Conservation (phyloP, 1,139 yeast genomes). For the Yamadazyma atlantica region DNA sequence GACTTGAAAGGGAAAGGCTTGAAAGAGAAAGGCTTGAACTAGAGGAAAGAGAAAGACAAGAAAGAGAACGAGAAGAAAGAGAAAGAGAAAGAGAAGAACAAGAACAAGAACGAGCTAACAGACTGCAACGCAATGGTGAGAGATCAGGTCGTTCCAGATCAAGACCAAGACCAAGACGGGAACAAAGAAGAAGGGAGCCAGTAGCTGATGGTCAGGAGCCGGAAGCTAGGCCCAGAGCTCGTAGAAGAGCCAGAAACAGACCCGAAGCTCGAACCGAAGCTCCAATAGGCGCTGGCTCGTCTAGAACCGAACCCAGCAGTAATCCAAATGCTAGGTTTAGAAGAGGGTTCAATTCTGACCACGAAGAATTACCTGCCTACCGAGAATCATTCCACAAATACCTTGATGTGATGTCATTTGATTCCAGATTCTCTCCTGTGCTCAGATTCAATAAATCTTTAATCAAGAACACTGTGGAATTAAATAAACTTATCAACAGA, state of each 20-base stretch:
- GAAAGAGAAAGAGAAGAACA: constrained; percentile 3
- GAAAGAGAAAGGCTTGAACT: constrained; percentile 5
- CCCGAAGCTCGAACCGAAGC: neutral
- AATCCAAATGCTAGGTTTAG: neutral
- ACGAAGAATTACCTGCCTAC: constrained; percentile 41
- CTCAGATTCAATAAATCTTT: constrained; percentile 36
- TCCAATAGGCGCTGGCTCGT: too few species aligned
- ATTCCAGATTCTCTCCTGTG: constrained; percentile 41
- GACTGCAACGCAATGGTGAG: too few species aligned
- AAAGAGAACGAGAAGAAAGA: constrained; percentile 2
- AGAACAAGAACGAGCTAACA: too few species aligned
- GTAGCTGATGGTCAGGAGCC: constrained; percentile 3
- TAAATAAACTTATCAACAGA: constrained; percentile 26
- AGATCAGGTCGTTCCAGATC: neutral
- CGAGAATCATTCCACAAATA: constrained; percentile 34
- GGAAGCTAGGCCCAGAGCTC: neutral
- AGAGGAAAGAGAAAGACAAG: constrained; percentile 6
- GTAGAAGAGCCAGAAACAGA: neutral
- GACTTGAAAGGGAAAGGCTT: constrained; percentile 3
- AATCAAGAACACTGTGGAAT: constrained; percentile 26
- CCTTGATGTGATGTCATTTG: constrained; percentile 41
- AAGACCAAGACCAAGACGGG: constrained; percentile 9
- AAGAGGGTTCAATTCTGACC: neutral
- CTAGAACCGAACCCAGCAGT: neutral
- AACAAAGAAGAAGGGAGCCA: constrained; percentile 10